A percentile compares a stretch with the other conserved stretches of the same genome.
These are phyloP conservation scores for Fragaria nilgerrensis DNA, from an alignment of 306 rosid genomes.

Conservation along the genomic window DNA sequence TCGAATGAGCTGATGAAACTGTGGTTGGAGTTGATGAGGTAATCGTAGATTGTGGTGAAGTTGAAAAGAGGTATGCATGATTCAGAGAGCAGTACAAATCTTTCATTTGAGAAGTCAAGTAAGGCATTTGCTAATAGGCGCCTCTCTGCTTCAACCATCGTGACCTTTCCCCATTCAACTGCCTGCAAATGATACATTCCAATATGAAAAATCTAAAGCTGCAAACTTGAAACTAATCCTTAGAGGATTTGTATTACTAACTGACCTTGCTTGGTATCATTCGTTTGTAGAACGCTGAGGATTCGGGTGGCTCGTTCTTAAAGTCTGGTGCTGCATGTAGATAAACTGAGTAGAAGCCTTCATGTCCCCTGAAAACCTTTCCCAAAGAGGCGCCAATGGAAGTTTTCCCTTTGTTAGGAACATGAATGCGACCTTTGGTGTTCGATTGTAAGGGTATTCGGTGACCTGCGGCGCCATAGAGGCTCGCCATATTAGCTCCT, in stretches of 20 bases:
- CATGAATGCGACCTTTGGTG: constrained; percentile 40
- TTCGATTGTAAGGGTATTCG: constrained; percentile 18
- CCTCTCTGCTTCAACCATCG: constrained; percentile 42
- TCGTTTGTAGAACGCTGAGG: constrained; percentile 36
- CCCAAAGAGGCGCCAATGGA: constrained; percentile 46
- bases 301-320: constrained; percentile 12
- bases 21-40: constrained; percentile 36
- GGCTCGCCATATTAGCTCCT: constrained; percentile 39
- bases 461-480: constrained; percentile 23
- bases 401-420: constrained; percentile 30
- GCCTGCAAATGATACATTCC: constrained; percentile 14
- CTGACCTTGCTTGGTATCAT: constrained; percentile 43
- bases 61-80: constrained; percentile 44
- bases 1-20: constrained; percentile 34
- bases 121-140: constrained; percentile 46
- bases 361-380: constrained; percentile 39
- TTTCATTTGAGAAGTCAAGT: constrained; percentile 46
- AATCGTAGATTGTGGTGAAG: constrained; percentile 38
- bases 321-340: constrained; percentile 32
- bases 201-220: neutral
- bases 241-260: neutral
- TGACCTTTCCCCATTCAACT: constrained; percentile 37
- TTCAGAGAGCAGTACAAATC: constrained; percentile 46
- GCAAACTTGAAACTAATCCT: neutral
- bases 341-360: constrained; percentile 35